These are phyloP conservation scores for Atalantia buxifolia DNA, from an alignment of 345 rosid genomes.

Conservation along the genomic window DNA sequence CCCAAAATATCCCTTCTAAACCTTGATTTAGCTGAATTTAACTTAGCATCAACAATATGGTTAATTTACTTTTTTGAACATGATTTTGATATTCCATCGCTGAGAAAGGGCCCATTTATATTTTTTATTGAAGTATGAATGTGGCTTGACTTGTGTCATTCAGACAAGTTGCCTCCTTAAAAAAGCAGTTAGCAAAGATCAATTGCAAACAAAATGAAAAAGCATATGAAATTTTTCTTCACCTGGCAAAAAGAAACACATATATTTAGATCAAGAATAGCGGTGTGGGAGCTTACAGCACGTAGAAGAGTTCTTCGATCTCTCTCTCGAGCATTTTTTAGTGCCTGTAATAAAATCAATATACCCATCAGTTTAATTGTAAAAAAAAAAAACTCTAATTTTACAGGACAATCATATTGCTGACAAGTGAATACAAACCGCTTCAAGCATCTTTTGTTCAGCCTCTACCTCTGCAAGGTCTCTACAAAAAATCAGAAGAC, in stretches of 20 bases:
- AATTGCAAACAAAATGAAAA: background rate
- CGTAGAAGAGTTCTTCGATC: conserved; percentile 80
- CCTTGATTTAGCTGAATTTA: background rate
- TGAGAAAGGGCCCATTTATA: background rate
- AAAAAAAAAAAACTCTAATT: background rate
- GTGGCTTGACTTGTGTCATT: background rate
- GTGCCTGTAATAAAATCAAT: conserved; percentile 50
- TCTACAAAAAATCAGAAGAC: conserved; percentile 28
- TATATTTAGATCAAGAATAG: background rate
- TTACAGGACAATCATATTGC: background rate
- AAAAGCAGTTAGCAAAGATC: background rate
- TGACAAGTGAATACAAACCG: conserved; percentile 27
- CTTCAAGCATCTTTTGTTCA: conserved; percentile 82
- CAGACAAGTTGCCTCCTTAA: background rate
- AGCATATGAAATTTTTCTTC: background rate
- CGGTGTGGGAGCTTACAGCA: conserved; percentile 48
- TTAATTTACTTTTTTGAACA: background rate
- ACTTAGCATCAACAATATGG: background rate
- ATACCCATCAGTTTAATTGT: conserved; percentile 5
- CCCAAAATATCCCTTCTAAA: background rate
- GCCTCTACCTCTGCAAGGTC: conserved; percentile 74
- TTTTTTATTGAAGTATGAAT: background rate
- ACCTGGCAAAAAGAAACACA: background rate
- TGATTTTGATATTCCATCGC: background rate
- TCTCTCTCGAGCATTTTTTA: conserved; percentile 90